phyloP scores from a whole-genome alignment of 805 yeast species.

The Yamadazyma ubonensis region DNA sequence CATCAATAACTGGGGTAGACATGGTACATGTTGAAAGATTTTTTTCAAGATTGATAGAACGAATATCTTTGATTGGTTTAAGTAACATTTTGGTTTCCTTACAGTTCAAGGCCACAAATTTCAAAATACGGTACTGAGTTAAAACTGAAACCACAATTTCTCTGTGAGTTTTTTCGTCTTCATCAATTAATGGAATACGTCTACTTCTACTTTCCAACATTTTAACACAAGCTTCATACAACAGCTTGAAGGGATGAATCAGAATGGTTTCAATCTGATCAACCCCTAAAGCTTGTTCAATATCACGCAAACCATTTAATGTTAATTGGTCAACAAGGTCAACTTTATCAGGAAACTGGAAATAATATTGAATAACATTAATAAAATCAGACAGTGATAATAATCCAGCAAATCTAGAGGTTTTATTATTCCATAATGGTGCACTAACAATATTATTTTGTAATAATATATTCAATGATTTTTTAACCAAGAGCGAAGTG shows the following conservation, averaged over 20 bases:
- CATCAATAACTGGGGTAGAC: constrained; percentile 92
- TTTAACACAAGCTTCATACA: constrained; percentile 89
- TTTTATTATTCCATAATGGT: constrained; percentile 90
- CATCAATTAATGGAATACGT: constrained; percentile 91
- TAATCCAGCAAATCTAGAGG: constrained; percentile 90
- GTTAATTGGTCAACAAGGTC: constrained; percentile 85
- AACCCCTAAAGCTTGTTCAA: constrained; percentile 84
- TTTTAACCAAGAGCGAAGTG: constrained; percentile 84
- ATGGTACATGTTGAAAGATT: constrained; percentile 76
- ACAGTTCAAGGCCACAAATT: constrained; percentile 94
- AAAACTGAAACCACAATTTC: constrained; percentile 94
- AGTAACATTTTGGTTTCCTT: constrained; percentile 84
- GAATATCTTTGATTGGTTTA: constrained; percentile 69
- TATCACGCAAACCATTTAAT: constrained; percentile 78
- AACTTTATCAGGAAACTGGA: constrained; percentile 82
- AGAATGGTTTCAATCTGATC: constrained; percentile 82
- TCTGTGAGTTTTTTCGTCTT: constrained; percentile 86
- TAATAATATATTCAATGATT: constrained; percentile 81
- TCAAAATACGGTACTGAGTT: constrained; percentile 93
- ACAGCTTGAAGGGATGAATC: constrained; percentile 84
- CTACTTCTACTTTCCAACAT: constrained; percentile 88
- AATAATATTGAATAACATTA: constrained; percentile 91
- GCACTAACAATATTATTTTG: constrained; percentile 96
- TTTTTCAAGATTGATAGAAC: constrained; percentile 55
- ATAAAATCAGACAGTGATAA: constrained; percentile 90